Percentiles rank a stretch among this genome's conserved stretches.
phyloP scores from a whole-genome alignment of 208 protist genomes.

The Crithidia acanthocephali region DNA sequence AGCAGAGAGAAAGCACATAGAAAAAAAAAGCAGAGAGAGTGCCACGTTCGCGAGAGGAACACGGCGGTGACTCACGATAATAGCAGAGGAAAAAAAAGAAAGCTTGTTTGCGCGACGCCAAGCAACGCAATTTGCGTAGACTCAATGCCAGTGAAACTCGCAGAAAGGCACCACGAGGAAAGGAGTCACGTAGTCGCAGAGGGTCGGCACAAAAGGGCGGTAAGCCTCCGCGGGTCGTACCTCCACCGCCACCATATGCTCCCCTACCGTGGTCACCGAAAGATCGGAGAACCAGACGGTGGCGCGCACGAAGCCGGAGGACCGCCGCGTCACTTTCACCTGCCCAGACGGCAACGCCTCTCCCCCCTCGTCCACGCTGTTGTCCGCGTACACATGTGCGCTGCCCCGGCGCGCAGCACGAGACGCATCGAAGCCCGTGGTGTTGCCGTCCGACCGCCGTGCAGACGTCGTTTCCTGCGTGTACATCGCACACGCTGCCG shows the following conservation, averaged over 20 bases:
- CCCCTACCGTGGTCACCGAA: conserved; percentile 44
- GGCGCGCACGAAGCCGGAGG: background rate
- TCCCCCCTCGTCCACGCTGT: background rate
- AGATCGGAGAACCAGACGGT: conserved; percentile 46
- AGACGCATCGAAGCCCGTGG: background rate
- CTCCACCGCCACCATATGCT: conserved; percentile 76
- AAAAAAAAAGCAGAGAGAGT: conserved; percentile 5
- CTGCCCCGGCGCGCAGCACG: too few relatives aligned
- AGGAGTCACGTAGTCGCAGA: conserved; percentile 59
- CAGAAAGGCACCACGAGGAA: conserved; percentile 61
- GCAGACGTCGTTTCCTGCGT: background rate
- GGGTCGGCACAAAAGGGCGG: conserved; percentile 59
- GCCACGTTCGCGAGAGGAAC: background rate
- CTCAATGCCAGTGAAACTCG: conserved; percentile 9
- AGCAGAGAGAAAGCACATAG: background rate
- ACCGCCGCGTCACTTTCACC: conserved; percentile 3
- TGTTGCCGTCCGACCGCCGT: background rate
- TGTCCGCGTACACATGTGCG: background rate
- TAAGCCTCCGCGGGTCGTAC: conserved; percentile 44
- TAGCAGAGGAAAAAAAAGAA: conserved; percentile 20
- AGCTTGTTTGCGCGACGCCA: background rate
- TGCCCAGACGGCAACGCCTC: background rate
- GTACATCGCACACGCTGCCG: background rate
- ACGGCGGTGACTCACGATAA: background rate
- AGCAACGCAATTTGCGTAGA: background rate